These are phyloP conservation scores for Plasmopara muralis DNA, from an alignment of 352 stramenopile genomes.

Conservation along the genomic window DNA sequence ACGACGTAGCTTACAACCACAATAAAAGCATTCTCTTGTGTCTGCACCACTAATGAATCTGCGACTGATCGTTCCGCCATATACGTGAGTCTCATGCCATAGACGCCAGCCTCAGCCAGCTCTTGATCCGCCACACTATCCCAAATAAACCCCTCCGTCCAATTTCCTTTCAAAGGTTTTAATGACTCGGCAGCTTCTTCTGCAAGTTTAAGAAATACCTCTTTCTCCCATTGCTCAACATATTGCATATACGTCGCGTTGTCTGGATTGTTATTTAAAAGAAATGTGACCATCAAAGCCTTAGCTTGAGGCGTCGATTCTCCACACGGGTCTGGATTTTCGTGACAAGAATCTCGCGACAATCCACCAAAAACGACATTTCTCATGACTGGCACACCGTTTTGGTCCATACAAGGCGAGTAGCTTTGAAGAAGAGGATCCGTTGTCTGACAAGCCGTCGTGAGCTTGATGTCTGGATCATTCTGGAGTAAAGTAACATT, in stretches of 20 bases:
- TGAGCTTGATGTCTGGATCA: conserved; percentile 83
- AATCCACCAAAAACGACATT: conserved; percentile 85
- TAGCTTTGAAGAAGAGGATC: conserved; percentile 40
- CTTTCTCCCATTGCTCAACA: conserved; percentile 73
- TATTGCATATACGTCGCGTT: conserved; percentile 72
- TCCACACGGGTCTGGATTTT: conserved; percentile 80
- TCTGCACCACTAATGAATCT: conserved; percentile 82
- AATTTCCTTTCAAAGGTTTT: conserved; percentile 8
- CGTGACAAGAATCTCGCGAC: conserved; percentile 48
- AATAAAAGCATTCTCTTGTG: conserved; percentile 84
- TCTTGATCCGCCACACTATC: conserved; percentile 18
- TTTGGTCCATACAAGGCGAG: conserved; percentile 84
- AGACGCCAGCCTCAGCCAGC: conserved; percentile 14
- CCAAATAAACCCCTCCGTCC: conserved; percentile 18
- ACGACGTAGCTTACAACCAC: conserved; percentile 82
- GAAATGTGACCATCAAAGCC: conserved; percentile 83
- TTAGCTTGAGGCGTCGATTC: conserved; percentile 63
- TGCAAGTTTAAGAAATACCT: conserved; percentile 58
- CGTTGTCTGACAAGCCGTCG: conserved; percentile 78
- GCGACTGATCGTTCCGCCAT: conserved; percentile 84
- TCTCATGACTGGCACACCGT: conserved; percentile 84
- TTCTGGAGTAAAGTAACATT: conserved; percentile 48
- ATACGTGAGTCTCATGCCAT: conserved; percentile 70
- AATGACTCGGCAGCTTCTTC: conserved; percentile 22
- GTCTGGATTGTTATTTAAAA: conserved; percentile 70